A percentile compares a stretch with the other conserved stretches of the same genome.
Evolutionary conservation across 176 grass and related monocot species (phyloP).

Genomic region (Paspalum vaginatum): DNA sequence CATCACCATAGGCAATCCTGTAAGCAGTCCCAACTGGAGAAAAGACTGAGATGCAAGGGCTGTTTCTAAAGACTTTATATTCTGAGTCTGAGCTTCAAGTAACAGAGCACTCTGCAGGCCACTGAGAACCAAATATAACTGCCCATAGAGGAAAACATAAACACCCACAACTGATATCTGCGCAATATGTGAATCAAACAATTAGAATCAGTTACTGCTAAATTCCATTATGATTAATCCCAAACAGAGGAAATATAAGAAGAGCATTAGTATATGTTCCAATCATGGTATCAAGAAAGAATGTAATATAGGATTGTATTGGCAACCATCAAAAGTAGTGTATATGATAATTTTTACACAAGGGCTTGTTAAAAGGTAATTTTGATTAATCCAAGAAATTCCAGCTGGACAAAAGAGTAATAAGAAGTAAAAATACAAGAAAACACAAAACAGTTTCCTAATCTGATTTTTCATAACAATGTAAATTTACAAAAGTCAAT

Average conservation of each 20-base stretch:
- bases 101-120: constrained; percentile 77
- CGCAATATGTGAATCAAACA: constrained; percentile 46
- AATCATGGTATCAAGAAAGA: constrained; percentile 5
- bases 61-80: constrained; percentile 90
- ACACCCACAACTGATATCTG: constrained; percentile 91
- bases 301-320: not conserved
- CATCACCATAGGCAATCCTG: constrained; percentile 96
- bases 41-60: constrained; percentile 99
- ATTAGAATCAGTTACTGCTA: constrained; percentile 28
- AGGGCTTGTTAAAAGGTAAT: not conserved
- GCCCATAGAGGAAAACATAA: constrained; percentile 95
- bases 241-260: not conserved
- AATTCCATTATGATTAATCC: constrained; percentile 4
- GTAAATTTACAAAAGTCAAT: not conserved
- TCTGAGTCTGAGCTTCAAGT: constrained; percentile 65
- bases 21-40: constrained; percentile 90
- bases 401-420: not conserved
- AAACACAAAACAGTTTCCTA: not conserved
- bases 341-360: constrained; percentile 19
- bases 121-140: constrained; percentile 94
- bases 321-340: not conserved
- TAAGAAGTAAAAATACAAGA: not conserved
- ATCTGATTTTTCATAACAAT: not conserved
- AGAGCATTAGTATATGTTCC: not conserved
- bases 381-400: constrained; percentile 2